Conservation (phyloP, 352 stramenopile genomes). For the Phytophthora foliorum region DNA sequence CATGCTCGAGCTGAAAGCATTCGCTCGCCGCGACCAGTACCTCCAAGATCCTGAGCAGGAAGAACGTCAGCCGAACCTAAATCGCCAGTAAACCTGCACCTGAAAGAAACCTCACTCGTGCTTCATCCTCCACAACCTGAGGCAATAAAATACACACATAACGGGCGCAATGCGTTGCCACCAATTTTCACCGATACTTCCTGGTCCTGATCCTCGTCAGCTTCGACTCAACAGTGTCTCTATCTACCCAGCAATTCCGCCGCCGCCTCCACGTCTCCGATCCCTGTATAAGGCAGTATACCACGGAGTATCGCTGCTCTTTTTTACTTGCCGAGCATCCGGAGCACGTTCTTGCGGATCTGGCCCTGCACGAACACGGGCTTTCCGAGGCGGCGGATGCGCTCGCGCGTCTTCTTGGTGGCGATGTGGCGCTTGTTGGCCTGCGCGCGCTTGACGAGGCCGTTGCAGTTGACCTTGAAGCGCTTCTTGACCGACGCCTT, state of each 20-base stretch:
- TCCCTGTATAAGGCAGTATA: background rate
- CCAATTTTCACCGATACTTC: conserved; percentile 23
- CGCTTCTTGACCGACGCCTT: conserved; percentile 88
- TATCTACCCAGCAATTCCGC: conserved; percentile 24
- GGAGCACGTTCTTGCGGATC: conserved; percentile 88
- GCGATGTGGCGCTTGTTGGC: conserved; percentile 89
- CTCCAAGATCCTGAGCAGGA: conserved; percentile 1
- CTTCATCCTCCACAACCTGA: background rate
- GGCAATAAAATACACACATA: background rate
- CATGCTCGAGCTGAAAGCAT: conserved; percentile 47
- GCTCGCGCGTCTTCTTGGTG: conserved; percentile 87
- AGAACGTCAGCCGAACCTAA: conserved; percentile 9
- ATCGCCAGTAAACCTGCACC: background rate
- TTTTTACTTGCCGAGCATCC: conserved; percentile 66
- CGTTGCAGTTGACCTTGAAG: conserved; percentile 86
- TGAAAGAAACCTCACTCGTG: background rate
- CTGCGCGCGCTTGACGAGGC: conserved; percentile 80
- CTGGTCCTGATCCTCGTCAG: background rate
- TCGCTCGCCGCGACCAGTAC: conserved; percentile 17
- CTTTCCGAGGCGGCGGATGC: conserved; percentile 80
- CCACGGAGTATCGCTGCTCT: background rate
- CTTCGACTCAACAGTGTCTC: conserved; percentile 4
- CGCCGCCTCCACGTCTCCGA: conserved; percentile 3
- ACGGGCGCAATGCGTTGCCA: conserved; percentile 11
- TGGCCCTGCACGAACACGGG: conserved; percentile 74